phyloP scores from a whole-genome alignment of 805 yeast species.

The Zygoascus tannicola region DNA sequence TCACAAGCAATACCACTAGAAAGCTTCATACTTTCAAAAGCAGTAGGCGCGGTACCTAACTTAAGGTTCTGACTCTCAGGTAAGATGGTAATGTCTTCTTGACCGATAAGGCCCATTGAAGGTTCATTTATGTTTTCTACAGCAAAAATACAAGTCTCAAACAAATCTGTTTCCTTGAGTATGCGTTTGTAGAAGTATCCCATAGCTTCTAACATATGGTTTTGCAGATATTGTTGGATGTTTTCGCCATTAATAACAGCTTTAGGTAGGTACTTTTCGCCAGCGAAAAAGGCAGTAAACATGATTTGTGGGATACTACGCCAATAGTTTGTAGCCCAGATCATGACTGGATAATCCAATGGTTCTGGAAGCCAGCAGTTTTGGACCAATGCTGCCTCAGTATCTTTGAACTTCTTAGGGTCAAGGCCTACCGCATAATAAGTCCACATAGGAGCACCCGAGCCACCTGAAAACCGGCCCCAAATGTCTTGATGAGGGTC shows the following conservation, averaged over 20 bases:
- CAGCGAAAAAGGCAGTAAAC: constrained; percentile 83
- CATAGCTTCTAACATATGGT: constrained; percentile 48
- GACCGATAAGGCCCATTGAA: constrained; percentile 62
- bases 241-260: constrained; percentile 60
- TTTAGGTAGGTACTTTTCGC: constrained; percentile 65
- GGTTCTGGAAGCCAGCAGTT: constrained; percentile 45
- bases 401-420: constrained; percentile 52
- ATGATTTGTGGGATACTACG: constrained; percentile 69
- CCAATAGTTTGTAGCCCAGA: constrained; percentile 82
- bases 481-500: constrained; percentile 94
- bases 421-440: constrained; percentile 81
- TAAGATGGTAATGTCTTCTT: constrained; percentile 41
- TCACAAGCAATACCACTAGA: constrained; percentile 70
- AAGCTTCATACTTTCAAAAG: constrained; percentile 58
- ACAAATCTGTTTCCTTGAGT: constrained; percentile 33
- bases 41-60: constrained; percentile 77
- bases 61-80: constrained; percentile 56
- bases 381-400: constrained; percentile 77
- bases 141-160: constrained; percentile 46
- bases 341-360: constrained; percentile 66
- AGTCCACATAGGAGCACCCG: constrained; percentile 94
- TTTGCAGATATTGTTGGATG: constrained; percentile 68
- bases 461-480: constrained; percentile 86
- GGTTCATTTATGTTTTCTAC: constrained; percentile 84
- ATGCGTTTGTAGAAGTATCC: constrained; percentile 38